Percentiles rank a stretch among this genome's conserved stretches.
These are phyloP conservation scores for Basipetospora chlamydospora DNA, from an alignment of 2,329 filamentous ascomycete species.

Conservation along the genomic window DNA sequence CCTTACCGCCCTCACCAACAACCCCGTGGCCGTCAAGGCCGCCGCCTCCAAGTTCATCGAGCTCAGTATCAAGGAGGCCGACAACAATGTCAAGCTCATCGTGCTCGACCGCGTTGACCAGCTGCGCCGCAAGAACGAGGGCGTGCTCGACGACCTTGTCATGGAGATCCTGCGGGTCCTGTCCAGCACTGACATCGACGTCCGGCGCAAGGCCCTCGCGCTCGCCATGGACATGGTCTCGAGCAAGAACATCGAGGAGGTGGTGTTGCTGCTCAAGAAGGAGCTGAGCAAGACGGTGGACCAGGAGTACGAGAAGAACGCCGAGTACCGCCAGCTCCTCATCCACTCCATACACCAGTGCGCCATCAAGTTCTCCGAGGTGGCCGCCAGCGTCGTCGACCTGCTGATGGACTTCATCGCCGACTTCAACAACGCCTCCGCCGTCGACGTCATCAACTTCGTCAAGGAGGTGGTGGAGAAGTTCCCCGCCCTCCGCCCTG, in stretches of 20 bases:
- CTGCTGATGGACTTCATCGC: constrained; percentile 98
- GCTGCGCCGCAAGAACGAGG: constrained; percentile 73
- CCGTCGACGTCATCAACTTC: constrained; percentile 95
- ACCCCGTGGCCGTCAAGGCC: constrained; percentile 94
- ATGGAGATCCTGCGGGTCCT: constrained; percentile 96
- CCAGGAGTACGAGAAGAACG: constrained; percentile 97
- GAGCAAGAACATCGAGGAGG: constrained; percentile 97
- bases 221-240: constrained; percentile 96
- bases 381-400: constrained; percentile 90
- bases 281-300: constrained; percentile 95
- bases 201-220: constrained; percentile 76
- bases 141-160: constrained; percentile 79
- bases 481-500: constrained; percentile 76
- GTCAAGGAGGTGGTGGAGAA: constrained; percentile 99
- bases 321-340: constrained; percentile 83
- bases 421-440: constrained; percentile 93
- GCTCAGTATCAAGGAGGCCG: constrained; percentile 89
- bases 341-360: constrained; percentile 98
- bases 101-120: constrained; percentile 89
- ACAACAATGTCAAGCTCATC: constrained; percentile 99
- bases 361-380: constrained; percentile 97
- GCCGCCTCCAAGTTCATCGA: constrained; percentile 94
- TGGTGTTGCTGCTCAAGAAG: constrained; percentile 91
- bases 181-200: constrained; percentile 90
- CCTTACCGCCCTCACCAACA: constrained; percentile 82